Percentiles rank a stretch among this genome's conserved stretches.
Conservation (phyloP, 2,329 filamentous ascomycete genomes). For the Pezicula radicicola region DNA sequence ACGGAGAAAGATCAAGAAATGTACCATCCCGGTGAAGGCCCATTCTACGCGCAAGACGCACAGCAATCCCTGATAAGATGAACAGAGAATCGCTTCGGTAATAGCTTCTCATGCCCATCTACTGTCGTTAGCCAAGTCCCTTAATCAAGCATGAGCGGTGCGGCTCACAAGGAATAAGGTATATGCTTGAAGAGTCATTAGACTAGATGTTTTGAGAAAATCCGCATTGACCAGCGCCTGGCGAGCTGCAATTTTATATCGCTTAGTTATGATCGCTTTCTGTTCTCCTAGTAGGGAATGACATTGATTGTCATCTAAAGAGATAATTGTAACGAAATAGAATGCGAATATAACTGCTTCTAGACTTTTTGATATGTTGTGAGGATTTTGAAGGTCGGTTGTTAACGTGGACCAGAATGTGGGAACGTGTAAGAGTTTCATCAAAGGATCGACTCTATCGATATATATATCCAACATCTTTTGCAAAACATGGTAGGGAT, state of each 20-base stretch:
- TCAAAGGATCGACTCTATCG: constrained; percentile 63
- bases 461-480: constrained; percentile 67
- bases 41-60: constrained; percentile 12
- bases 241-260: constrained; percentile 8
- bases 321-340: constrained; percentile 4
- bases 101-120: constrained; percentile 5
- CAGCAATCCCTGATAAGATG: constrained; percentile 8
- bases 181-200: constrained; percentile 11
- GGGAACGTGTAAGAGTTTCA: constrained; percentile 65
- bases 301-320: constrained; percentile 9
- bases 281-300: constrained; percentile 5
- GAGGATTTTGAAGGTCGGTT: background rate
- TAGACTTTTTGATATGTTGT: constrained; percentile 6
- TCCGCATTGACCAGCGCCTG: constrained; percentile 10
- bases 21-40: constrained; percentile 36
- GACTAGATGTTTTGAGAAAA: constrained; percentile 10
- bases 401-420: constrained; percentile 29
- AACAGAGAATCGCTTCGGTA: constrained; percentile 6
- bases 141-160: background rate
- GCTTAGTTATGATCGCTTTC: constrained; percentile 2
- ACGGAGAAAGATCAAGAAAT: constrained; percentile 44
- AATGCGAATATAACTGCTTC: constrained; percentile 11
- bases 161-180: constrained; percentile 9
- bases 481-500: constrained; percentile 4
- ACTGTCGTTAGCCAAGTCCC: background rate